A percentile compares a stretch with the other conserved stretches of the same genome.
These are phyloP conservation scores for Neurospora terricola DNA, from an alignment of 495 filamentous ascomycete genomes.

Conservation along the genomic window DNA sequence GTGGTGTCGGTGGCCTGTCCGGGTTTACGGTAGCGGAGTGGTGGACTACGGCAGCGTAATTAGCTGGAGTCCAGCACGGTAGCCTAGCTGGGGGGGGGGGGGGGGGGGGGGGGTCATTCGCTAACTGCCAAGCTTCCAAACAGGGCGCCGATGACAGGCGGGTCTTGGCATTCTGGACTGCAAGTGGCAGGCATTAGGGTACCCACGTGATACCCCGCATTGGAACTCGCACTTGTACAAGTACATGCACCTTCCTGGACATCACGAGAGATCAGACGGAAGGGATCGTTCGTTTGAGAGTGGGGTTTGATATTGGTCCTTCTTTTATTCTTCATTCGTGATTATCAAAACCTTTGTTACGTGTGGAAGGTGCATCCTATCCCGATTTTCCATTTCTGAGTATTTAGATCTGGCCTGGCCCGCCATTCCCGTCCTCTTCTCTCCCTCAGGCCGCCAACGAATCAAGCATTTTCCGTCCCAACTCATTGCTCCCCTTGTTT, in stretches of 20 bases:
- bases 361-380: too few species aligned
- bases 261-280: neutral
- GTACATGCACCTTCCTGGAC: neutral
- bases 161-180: constrained; percentile 1
- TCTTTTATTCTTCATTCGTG: neutral
- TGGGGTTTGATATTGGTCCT: neutral
- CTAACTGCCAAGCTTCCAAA: neutral
- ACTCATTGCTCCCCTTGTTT: too few species aligned
- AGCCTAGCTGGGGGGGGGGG: neutral
- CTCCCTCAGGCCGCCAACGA: too few species aligned
- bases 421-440: too few species aligned
- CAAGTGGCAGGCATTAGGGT: neutral
- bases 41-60: neutral
- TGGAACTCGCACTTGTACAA: constrained; percentile 1
- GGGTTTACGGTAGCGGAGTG: neutral
- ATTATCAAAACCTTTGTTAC: neutral
- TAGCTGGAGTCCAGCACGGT: neutral
- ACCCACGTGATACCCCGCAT: constrained; percentile 31
- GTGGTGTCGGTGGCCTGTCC: neutral
- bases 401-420: too few species aligned
- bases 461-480: too few species aligned
- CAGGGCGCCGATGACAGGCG: neutral
- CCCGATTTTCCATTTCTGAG: too few species aligned
- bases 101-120: neutral
- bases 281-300: neutral